Percentiles rank a stretch among this genome's conserved stretches.
These are phyloP conservation scores for Mrakia gelida DNA, from an alignment of 768 basidiomycete species.

Conservation along the genomic window DNA sequence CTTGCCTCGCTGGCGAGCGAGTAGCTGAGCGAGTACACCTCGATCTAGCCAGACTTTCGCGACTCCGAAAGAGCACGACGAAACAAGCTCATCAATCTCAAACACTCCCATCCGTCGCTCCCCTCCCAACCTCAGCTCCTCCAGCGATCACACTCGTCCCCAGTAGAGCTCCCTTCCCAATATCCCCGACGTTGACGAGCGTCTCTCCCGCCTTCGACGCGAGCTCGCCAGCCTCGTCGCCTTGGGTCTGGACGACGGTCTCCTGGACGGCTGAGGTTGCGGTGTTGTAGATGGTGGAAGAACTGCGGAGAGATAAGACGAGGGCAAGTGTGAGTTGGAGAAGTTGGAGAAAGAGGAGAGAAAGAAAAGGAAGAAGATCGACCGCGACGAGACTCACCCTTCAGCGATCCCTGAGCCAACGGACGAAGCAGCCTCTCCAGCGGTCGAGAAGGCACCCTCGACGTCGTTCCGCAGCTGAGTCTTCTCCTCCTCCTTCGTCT, in stretches of 20 bases:
- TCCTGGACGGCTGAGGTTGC: neutral
- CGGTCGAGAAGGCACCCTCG: neutral
- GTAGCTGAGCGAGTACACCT: too few species aligned
- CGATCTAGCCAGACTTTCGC: too few species aligned
- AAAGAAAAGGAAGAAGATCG: neutral
- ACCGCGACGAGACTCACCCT: neutral
- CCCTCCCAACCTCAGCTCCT: neutral
- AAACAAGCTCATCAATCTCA: too few species aligned
- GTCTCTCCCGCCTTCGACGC: neutral
- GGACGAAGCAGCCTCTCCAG: neutral
- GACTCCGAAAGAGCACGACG: too few species aligned
- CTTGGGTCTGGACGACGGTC: neutral
- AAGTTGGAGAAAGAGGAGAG: neutral
- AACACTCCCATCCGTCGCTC: neutral
- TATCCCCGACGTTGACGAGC: neutral
- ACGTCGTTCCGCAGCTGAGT: neutral
- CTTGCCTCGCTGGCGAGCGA: too few species aligned
- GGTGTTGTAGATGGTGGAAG: constrained; percentile 2
- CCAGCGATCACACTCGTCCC: neutral
- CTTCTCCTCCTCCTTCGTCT: neutral
- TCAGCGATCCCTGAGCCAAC: neutral
- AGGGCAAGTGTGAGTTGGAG: neutral
- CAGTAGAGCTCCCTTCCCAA: neutral
- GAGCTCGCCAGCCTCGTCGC: neutral
- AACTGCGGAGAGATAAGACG: neutral